Evolutionary conservation across 768 basidiomycete genomes (phyloP).

Genomic region (Fomitopsis serialis): DNA sequence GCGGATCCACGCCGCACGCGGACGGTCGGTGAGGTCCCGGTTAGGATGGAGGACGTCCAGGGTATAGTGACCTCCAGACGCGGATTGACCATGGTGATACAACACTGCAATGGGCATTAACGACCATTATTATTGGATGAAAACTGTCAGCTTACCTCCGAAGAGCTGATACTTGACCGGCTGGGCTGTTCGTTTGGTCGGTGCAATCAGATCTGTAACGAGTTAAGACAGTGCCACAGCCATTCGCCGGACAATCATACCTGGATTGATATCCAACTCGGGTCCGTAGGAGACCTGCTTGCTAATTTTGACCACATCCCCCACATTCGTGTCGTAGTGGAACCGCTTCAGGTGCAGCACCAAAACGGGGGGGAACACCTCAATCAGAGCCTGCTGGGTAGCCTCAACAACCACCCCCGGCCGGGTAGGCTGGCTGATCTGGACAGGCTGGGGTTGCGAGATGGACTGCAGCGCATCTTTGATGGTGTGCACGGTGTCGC

Average conservation of each 20-base stretch:
- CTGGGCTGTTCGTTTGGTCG: constrained; percentile 38
- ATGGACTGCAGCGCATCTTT: constrained; percentile 79
- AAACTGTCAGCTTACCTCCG: constrained; percentile 49
- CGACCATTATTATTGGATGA: neutral
- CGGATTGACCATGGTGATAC: constrained; percentile 90
- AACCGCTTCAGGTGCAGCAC: constrained; percentile 91
- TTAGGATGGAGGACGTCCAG: constrained; percentile 80
- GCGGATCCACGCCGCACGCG: constrained; percentile 78
- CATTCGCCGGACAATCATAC: constrained; percentile 28
- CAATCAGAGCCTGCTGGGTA: constrained; percentile 67
- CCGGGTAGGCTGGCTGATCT: constrained; percentile 55
- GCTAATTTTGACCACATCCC: constrained; percentile 79
- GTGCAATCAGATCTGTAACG: constrained; percentile 53
- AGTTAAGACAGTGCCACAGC: constrained; percentile 1
- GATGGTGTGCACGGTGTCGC: constrained; percentile 69
- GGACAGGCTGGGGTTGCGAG: constrained; percentile 75
- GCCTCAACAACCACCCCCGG: constrained; percentile 66
- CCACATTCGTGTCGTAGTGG: constrained; percentile 69
- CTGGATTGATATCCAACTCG: constrained; percentile 70
- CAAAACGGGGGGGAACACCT: constrained; percentile 76
- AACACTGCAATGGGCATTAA: constrained; percentile 43
- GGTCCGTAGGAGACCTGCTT: constrained; percentile 78
- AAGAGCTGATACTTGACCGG: constrained; percentile 73
- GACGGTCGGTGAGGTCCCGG: constrained; percentile 39
- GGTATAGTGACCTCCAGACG: constrained; percentile 94